Evolutionary conservation across 495 filamentous ascomycete species (phyloP).

Genomic region (Cercophora newfieldiana): DNA sequence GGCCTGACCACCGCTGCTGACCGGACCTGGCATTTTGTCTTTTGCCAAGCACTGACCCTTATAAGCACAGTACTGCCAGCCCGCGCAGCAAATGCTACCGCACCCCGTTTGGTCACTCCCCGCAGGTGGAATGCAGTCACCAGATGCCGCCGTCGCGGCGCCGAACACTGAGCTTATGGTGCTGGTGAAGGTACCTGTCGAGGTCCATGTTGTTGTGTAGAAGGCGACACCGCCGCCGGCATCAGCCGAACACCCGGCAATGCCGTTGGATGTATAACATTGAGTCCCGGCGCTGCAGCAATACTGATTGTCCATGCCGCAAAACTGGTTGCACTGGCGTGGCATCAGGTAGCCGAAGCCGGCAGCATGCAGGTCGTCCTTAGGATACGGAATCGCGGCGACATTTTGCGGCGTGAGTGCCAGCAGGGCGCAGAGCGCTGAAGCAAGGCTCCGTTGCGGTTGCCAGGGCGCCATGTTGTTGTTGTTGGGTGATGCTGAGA

Average conservation of each 20-base stretch:
- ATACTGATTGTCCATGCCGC: slow-evolving; percentile 64
- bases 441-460: slow-evolving; percentile 22
- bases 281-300: slow-evolving; percentile 63
- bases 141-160: slow-evolving; percentile 42
- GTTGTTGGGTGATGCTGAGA: neutral
- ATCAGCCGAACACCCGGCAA: slow-evolving; percentile 37
- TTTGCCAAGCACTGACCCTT: slow-evolving; percentile 47
- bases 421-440: slow-evolving; percentile 32
- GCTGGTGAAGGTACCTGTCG: slow-evolving; percentile 63
- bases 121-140: slow-evolving; percentile 54
- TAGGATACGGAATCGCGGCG: slow-evolving; percentile 43
- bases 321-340: slow-evolving; percentile 61
- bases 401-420: slow-evolving; percentile 32
- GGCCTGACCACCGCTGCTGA: slow-evolving; percentile 35
- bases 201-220: slow-evolving; percentile 77
- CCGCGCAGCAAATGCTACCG: slow-evolving; percentile 72
- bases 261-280: slow-evolving; percentile 63
- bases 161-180: slow-evolving; percentile 56
- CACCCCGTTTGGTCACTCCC: slow-evolving; percentile 65
- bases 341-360: slow-evolving; percentile 45
- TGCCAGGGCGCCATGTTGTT: slow-evolving; percentile 14
- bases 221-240: slow-evolving; percentile 52
- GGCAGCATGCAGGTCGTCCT: slow-evolving; percentile 34
- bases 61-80: slow-evolving; percentile 64
- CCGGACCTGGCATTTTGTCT: slow-evolving; percentile 38